Evolutionary conservation across 768 basidiomycete genomes (phyloP), one percentile per base, ranked within the genome.

Genomic region (Lactarius trivialis): DNA sequence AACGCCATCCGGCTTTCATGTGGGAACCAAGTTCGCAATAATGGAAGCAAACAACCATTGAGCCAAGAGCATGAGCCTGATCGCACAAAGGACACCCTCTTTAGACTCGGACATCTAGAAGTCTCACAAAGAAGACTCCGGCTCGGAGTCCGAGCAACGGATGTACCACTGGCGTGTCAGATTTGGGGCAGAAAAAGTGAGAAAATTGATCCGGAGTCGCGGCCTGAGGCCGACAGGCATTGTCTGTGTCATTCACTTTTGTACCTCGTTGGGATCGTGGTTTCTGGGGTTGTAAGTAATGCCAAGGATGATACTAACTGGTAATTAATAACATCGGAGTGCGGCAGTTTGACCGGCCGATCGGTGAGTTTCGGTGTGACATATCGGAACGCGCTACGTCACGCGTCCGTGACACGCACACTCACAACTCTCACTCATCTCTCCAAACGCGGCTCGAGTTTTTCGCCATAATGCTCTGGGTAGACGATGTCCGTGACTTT

Each of bases 401-500:
- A 64, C 64, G 64, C 64, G 64, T 63, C 34, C 39, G 64, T 65
- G 61, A 65, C 64, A 26, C 5, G n/a, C 28, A 4, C 26, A 19
- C 34, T 17, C 26, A 2, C 24, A 21, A 12, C 21, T 26, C 34
- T 7, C 24, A 14, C 45, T 54, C 7, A 15, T 36, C 15, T 33
- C 33, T 15, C 45, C 4, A 48, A 45, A 21, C 30, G 51, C n/a
- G 2, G 28, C n/a, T 61, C 45, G 14, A 50, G 50, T 19, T 19
- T 7, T 26, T 50, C 9, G 50, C 34, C 39, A 30, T 28, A 24
- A 67, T 67, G 67, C 78, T 83, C 53, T 83, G 81, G 81, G 81
- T 82, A 7, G 82, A 83, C 67, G 78, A 80, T 70, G 81, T 80
- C 59, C 55, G 68, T 58, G 7, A 37, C 33, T 37, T 45, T 24